Evolutionary conservation across 176 grass and related monocot genomes (phyloP), one percentile per base, ranked within the genome.

Genomic region (Coix lacrymajobi): DNA sequence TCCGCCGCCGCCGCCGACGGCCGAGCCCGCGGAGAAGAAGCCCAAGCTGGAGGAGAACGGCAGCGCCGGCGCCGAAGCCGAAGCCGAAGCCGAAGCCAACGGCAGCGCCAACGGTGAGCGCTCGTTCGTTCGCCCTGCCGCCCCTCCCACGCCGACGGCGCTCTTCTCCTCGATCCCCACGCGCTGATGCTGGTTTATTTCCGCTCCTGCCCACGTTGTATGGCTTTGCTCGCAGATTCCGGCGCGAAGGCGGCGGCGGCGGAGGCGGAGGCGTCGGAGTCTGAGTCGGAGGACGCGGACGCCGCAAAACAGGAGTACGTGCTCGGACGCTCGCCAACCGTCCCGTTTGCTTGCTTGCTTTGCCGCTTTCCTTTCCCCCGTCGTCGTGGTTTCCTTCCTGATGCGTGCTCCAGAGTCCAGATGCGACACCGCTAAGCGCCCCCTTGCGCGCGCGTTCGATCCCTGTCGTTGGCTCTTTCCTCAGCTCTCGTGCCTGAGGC

Each of bases 31-130:
- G 24, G 77, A 79, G 57, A 80, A 73, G 77, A 71, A 66, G 69
- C 39, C 60, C 33, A 80, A 16, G 84, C 77, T 41, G 66, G 69
- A 74, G 68, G 77, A 78, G 73, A 85, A 85, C 57, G 77, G 84
- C 56, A 39, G 57, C 60, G 71, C 24, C 29, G 65, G 44, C 60
- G 56, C 12, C 54, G 54, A n/a, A n/a, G n/a, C n/a, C n/a, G n/a
- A n/a, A n/a, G 51, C 20, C n/a, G n/a, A n/a, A n/a, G 51, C 43
- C 31, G 45, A 57, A 32, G 77, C 60, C 71, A 75, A 84, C 71
- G 76, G 57, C n/a, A 73, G 66, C 81, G 40, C 41, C 16, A 73
- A 57, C 52, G 69, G 69, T 80, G 41, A 73, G 77, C 32, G 39
- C 29, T 25, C 40, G 7, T 58, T 28, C 12, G 22, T 3, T 14